Evolutionary conservation across 2,329 filamentous ascomycete genomes (phyloP), one percentile per base, ranked within the genome.

Genomic region (Paecilomyces sp.): DNA sequence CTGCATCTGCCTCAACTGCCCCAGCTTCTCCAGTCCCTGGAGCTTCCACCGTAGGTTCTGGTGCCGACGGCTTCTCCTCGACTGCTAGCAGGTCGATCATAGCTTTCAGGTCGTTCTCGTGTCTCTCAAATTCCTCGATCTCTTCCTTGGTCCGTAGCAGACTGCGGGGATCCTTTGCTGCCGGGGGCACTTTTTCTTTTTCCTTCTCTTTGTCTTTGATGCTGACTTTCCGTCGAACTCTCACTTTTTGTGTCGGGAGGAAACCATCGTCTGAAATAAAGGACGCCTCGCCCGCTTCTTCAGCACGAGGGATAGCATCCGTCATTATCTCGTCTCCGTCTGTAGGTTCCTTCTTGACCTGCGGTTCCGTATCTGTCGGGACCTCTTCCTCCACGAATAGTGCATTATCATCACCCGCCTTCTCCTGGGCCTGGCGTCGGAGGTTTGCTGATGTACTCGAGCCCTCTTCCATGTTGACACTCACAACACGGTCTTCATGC

Each of bases 311-410:
- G 13, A 70, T 65, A 31, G 67, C 65, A 60, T 76, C 72, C 4
- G 63, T 63, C 70, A 78, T 76, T 6, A 61, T 53, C 13, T 74
- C 74, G 55, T 81, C 78, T 5, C 80, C 79, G 53, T 81, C 82
- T n/a, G 67, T 70, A 8, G 80, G 80, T 65, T 87, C 84, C 12
- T 77, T 64, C 70, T 86, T 86, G 65, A 85, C 77, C 12, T 68
- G 71, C 12, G 76, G 69, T 11, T 72, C 67, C 33, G 66, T 65
- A 18, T 71, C 68, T 12, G 69, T 65, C 25, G 76, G 70, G 59
- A 53, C 64, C 47, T 69, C 73, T 60, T 76, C 70, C 22, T 73
- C 62, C 7, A 73, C 63, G 50, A 74, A 73, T 13, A 75, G 60
- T n/a, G 64, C 65, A 57, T 69, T 69, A 47, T 74, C 71, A 15